Evolutionary conservation across 768 basidiomycete genomes (phyloP), one percentile per base, ranked within the genome.

Genomic region (Goffeauzyma gilvescens): DNA sequence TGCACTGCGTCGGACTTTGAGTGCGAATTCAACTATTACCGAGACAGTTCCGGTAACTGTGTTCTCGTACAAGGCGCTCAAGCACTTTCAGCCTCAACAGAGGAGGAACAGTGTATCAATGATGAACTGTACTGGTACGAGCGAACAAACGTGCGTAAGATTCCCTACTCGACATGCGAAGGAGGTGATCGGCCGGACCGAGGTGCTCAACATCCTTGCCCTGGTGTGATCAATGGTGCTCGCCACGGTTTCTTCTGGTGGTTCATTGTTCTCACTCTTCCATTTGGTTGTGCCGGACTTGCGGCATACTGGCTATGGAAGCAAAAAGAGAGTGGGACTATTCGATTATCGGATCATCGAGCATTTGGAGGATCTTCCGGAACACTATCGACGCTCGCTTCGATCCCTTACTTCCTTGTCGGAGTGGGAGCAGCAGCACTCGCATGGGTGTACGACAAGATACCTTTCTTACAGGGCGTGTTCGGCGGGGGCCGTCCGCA

Each of bases 21-120:
- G 67, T 98, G 93, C 57, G 90, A 96, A 68, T 96, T 87, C 69
- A 98, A 98, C 62, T 68, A 87, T 55, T 69, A 71, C 46, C 78
- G 77, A 44, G 70, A 90, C 47, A 64, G 59, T 0, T 66, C 68
- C 6, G 81, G 75, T 41, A 68, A 78, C 27, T 96, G 93, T 56
- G 79, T 84, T 0, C 72, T 85, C 12, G 75, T 78, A 2, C 65
- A 73, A 6, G 84, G 80, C 9, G 78, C 78, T 0, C 60, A 64
- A 3, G 71, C 86, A 0, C 69, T 80, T 9, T 44, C 62, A 0
- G 49, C 46, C 41, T 72, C 68, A 15, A 57, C 59, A 7, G 46
- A 54, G 35, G 55, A 55, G 26, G 64, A 65, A 34, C 64, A 65
- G 44, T 65, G 64, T 40, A 52, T 51, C 24, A 59, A 57, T 4